phyloP scores from a whole-genome alignment of 805 yeast species.

The Candida tibetensis region DNA sequence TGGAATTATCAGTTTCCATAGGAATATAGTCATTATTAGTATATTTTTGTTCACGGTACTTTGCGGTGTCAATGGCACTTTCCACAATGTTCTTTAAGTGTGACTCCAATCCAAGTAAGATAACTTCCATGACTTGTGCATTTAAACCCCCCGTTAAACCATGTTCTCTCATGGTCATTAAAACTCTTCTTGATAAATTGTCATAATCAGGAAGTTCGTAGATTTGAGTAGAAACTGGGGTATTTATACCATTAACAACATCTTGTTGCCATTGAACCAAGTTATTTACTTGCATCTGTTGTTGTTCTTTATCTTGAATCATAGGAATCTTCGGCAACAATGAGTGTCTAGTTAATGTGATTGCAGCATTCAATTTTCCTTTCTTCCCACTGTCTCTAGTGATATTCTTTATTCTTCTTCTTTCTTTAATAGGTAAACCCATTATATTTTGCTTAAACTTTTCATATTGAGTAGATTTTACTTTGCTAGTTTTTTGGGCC shows the following conservation, averaged over 20 bases:
- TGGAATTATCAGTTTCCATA: constrained; percentile 11
- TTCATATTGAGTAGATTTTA: constrained; percentile 70
- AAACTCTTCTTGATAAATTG: constrained; percentile 61
- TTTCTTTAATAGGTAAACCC: constrained; percentile 79
- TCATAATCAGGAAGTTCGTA: constrained; percentile 82
- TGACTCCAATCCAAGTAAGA: constrained; percentile 76
- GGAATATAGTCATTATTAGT: constrained; percentile 35
- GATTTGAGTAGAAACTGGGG: constrained; percentile 74
- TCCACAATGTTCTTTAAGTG: constrained; percentile 76
- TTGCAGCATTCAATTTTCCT: constrained; percentile 66
- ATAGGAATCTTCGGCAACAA: constrained; percentile 83
- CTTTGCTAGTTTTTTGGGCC: constrained; percentile 47
- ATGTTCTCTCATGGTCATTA: constrained; percentile 83
- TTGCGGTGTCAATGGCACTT: constrained; percentile 67
- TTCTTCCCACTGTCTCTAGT: constrained; percentile 80
- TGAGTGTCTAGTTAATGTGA: constrained; percentile 68
- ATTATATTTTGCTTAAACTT: constrained; percentile 80
- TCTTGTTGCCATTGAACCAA: constrained; percentile 90
- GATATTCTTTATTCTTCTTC: constrained; percentile 79
- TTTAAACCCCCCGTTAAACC: constrained; percentile 83
- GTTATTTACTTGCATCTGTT: constrained; percentile 44
- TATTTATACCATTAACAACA: constrained; percentile 77
- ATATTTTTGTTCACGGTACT: constrained; percentile 53
- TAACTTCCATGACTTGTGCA: constrained; percentile 71
- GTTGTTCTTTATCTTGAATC: constrained; percentile 49